Base-by-base conservation (phyloP, 768 basidiomycete genomes). In the Asterophora parasitica region DNA sequence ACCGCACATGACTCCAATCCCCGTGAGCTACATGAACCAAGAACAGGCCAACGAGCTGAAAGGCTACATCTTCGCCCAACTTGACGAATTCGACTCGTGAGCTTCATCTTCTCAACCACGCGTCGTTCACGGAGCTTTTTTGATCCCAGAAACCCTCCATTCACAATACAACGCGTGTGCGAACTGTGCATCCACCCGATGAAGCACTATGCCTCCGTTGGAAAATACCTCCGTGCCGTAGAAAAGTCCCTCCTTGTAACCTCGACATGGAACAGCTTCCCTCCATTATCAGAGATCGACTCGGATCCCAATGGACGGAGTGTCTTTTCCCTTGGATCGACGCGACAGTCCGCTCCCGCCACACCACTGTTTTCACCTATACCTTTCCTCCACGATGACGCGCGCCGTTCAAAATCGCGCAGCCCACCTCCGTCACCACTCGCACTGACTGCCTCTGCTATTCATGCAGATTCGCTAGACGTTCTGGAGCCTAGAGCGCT, bases 361-460 rank as follows among this genome's bases (percentile, higher is more conserved):
- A 92, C 90, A 9, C 90, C 90, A 3, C 70, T 92, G 44, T 92
- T 92, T 66, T 88, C 87, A 2, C 90, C 90, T 4, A 92, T 92
- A 50, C 81, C 90, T 5, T 92, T 92, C 75, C 69, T 91, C 19
- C 89, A 92, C 58, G 81, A 84, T 42, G 88, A 91, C 62, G 84
- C 87, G 15, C 78, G 89, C 47, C 78, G 86, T 44, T 88, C 87
- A 32, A 82, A 81, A 59, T 89, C 86, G 16, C 83, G 76, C 49
- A 90, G 85, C 57, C 88, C 87, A 12, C 85, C 86, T 19, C 83
- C 86, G 20, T 87, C 86, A 20, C 87, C 88, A 7, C 65, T 89
- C 34, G 65, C 74, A 15, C 72, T 89, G 28, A 62, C 64, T 23
- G 63, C 71, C 1, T 66, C 67, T 15, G 51, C 63, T 16, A 53